Evolutionary conservation across 345 rosid genomes (phyloP).

Genomic region (Linum usitatissimum): DNA sequence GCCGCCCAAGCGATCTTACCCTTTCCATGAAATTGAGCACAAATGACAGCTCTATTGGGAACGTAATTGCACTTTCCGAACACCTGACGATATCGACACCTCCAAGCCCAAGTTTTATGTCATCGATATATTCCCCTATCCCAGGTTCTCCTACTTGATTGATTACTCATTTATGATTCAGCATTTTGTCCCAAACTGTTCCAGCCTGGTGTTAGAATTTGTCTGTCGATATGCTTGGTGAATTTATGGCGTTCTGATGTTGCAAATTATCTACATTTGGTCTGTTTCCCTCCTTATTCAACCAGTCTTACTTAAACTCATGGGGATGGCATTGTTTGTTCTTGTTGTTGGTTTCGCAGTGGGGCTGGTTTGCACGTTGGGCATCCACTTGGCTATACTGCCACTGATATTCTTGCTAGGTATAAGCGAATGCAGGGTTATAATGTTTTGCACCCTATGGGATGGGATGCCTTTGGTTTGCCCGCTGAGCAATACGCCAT

Average conservation of each 20-base stretch:
- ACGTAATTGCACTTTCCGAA: slow-evolving; percentile 56
- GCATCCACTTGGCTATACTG: slow-evolving; percentile 91
- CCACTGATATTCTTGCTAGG: slow-evolving; percentile 85
- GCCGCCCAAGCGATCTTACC: slow-evolving; percentile 54
- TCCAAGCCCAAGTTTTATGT: slow-evolving; percentile 88
- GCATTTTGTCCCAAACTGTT: background rate
- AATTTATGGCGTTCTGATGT: background rate
- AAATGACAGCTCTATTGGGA: slow-evolving; percentile 92
- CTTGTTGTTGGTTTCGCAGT: slow-evolving; percentile 28
- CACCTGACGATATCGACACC: slow-evolving; percentile 74
- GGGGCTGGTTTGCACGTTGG: slow-evolving; percentile 98
- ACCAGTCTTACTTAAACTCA: background rate
- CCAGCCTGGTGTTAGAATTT: background rate
- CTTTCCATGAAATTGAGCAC: slow-evolving; percentile 82
- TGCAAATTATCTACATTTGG: no score
- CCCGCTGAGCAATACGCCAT: slow-evolving; percentile 98
- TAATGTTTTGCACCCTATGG: slow-evolving; percentile 95
- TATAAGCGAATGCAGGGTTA: slow-evolving; percentile 83
- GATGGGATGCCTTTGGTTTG: slow-evolving; percentile 98
- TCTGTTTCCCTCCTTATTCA: background rate
- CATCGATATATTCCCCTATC: slow-evolving; percentile 99
- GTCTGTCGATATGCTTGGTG: background rate
- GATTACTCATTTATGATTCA: background rate
- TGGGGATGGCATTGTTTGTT: background rate
- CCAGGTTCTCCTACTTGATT: slow-evolving; percentile 40